Conservation (phyloP, 345 rosid genomes). For the Odontarrhena argentea region DNA sequence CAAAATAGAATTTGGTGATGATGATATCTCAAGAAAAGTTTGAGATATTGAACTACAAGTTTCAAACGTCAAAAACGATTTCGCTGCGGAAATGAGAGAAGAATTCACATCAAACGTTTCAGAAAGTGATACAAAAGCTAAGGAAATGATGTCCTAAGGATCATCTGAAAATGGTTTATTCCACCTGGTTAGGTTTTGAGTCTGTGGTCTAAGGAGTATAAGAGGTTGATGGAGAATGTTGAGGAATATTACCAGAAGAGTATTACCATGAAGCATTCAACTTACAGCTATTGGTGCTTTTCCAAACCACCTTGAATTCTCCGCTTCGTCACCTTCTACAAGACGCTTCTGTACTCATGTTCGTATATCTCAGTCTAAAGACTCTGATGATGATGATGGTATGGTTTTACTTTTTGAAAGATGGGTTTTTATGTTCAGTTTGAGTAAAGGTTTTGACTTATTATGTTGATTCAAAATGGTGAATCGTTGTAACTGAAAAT, state of each 20-base stretch:
- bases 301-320: background rate
- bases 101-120: too few relatives aligned
- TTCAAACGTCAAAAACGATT: too few relatives aligned
- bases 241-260: slow-evolving; percentile 76
- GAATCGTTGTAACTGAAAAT: background rate
- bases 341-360: slow-evolving; percentile 68
- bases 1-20: too few relatives aligned
- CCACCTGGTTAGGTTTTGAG: too few relatives aligned
- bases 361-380: slow-evolving; percentile 52
- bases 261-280: background rate
- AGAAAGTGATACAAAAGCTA: too few relatives aligned
- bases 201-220: slow-evolving; percentile 61
- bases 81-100: too few relatives aligned
- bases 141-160: too few relatives aligned
- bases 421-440: background rate
- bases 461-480: slow-evolving; percentile 15
- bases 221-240: slow-evolving; percentile 76
- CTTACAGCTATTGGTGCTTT: too few relatives aligned
- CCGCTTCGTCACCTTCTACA: slow-evolving; percentile 36
- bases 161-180: too few relatives aligned
- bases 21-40: too few relatives aligned
- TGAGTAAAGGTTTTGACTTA: background rate
- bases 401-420: background rate
- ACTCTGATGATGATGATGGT: slow-evolving; percentile 60
- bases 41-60: too few relatives aligned